phyloP scores from a whole-genome alignment of 164 flowering plant genomes.

The Annona cherimola region DNA sequence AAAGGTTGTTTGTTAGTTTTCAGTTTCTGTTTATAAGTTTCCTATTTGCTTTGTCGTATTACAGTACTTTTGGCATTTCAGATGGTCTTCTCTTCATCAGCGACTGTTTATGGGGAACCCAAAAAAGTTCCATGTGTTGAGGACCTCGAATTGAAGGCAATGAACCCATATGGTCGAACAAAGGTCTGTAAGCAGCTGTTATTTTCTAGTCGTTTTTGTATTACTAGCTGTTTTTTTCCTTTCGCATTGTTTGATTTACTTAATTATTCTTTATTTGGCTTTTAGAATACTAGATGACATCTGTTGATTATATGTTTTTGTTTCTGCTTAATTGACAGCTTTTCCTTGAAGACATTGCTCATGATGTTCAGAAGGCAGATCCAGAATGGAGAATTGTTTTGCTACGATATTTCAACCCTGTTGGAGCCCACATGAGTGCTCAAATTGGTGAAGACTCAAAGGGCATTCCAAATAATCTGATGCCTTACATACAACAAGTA shows the following conservation, averaged over 20 bases:
- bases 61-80: slow-evolving; percentile 24
- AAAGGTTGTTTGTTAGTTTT: slow-evolving; percentile 73
- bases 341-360: slow-evolving; percentile 82
- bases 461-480: slow-evolving; percentile 92
- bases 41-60: too few relatives aligned
- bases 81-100: slow-evolving; percentile 98
- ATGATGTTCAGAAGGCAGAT: slow-evolving; percentile 80
- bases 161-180: slow-evolving; percentile 95
- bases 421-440: slow-evolving; percentile 93
- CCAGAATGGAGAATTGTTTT: slow-evolving; percentile 78
- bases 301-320: too few relatives aligned
- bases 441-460: slow-evolving; percentile 92
- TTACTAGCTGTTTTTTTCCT: neutral
- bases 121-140: slow-evolving; percentile 83
- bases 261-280: too few relatives aligned
- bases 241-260: too few relatives aligned
- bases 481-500: slow-evolving; percentile 95
- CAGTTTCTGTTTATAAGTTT: too few relatives aligned
- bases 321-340: slow-evolving; percentile 57
- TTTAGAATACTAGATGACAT: too few relatives aligned
- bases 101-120: slow-evolving; percentile 96
- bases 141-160: slow-evolving; percentile 61
- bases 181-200: slow-evolving; percentile 41
- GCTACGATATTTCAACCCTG: slow-evolving; percentile 90
- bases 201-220: neutral